Conservation (phyloP, 805 yeast species). For the Saccharomycopsis guyanensis region DNA sequence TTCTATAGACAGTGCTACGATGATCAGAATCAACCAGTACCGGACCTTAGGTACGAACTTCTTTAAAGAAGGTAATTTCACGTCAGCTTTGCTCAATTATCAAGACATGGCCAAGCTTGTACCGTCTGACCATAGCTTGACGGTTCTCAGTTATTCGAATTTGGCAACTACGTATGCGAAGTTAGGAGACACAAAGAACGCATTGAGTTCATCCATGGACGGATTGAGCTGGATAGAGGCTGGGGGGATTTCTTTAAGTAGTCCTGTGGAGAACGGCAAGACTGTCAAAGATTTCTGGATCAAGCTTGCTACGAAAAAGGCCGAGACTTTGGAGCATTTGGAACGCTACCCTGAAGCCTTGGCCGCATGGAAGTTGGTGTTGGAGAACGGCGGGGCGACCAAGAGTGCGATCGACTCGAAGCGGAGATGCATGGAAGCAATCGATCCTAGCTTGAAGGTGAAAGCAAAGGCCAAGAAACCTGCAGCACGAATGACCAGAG, state of each 20-base stretch:
- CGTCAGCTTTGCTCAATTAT: constrained; percentile 55
- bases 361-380: constrained; percentile 48
- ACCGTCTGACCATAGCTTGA: constrained; percentile 56
- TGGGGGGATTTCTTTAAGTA: constrained; percentile 22
- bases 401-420: constrained; percentile 70
- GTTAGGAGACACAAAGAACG: constrained; percentile 52
- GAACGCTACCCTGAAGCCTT: constrained; percentile 67
- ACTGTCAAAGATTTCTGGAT: constrained; percentile 62
- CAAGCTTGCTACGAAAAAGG: constrained; percentile 61
- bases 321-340: constrained; percentile 75
- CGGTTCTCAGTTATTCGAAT: constrained; percentile 68
- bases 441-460: constrained; percentile 44
- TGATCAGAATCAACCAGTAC: constrained; percentile 26
- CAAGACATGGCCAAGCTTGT: constrained; percentile 46
- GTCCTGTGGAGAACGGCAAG: constrained; percentile 42
- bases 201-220: constrained; percentile 28
- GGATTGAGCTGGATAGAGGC: constrained; percentile 27
- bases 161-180: constrained; percentile 60
- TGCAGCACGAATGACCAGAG: constrained; percentile 3
- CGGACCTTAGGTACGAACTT: constrained; percentile 43
- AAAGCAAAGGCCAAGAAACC: constrained; percentile 20
- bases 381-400: constrained; percentile 61
- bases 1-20: neutral
- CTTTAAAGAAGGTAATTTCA: constrained; percentile 78
- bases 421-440: constrained; percentile 61